Evolutionary conservation across 2,329 filamentous ascomycete species (phyloP).

Genomic region (Penicillium paneum): DNA sequence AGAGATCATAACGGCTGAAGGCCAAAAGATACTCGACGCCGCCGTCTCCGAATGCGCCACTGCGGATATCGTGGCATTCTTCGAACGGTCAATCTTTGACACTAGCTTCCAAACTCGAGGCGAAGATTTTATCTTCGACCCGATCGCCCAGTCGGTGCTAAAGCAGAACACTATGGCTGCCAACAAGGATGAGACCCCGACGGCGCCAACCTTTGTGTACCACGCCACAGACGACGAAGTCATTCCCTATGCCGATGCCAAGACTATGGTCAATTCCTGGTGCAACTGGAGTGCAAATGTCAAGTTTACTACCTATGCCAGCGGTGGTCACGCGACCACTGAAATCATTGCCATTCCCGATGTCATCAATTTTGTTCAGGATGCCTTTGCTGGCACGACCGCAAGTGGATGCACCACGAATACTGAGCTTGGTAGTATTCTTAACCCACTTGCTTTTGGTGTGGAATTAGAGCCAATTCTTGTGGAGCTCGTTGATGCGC

Average conservation of each 20-base stretch:
- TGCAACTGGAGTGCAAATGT: constrained; percentile 22
- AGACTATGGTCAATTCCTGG: constrained; percentile 22
- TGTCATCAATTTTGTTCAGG: constrained; percentile 21
- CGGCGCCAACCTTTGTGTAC: constrained; percentile 27
- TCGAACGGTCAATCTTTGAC: constrained; percentile 22
- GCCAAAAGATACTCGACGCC: constrained; percentile 15
- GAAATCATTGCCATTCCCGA: constrained; percentile 23
- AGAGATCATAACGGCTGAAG: constrained; percentile 17
- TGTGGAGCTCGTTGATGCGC: constrained; percentile 18
- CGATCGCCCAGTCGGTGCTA: constrained; percentile 14
- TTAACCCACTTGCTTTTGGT: constrained; percentile 25
- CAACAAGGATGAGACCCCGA: constrained; percentile 22
- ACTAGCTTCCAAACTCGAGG: constrained; percentile 24
- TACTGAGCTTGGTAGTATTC: constrained; percentile 17
- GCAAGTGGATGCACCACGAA: constrained; percentile 19
- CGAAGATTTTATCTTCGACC: constrained; percentile 10
- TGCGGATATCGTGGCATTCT: constrained; percentile 16
- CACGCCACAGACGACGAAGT: constrained; percentile 27
- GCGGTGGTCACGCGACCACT: constrained; percentile 26
- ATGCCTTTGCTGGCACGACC: constrained; percentile 25
- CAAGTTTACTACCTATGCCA: constrained; percentile 24
- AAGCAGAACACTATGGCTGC: constrained; percentile 20
- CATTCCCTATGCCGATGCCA: constrained; percentile 24
- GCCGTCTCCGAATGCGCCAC: constrained; percentile 19
- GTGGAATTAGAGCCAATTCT: constrained; percentile 23